Percentiles rank a stretch among this genome's conserved stretches.
Evolutionary conservation across 495 filamentous ascomycete genomes (phyloP).

Genomic region (Neurospora intermedia): DNA sequence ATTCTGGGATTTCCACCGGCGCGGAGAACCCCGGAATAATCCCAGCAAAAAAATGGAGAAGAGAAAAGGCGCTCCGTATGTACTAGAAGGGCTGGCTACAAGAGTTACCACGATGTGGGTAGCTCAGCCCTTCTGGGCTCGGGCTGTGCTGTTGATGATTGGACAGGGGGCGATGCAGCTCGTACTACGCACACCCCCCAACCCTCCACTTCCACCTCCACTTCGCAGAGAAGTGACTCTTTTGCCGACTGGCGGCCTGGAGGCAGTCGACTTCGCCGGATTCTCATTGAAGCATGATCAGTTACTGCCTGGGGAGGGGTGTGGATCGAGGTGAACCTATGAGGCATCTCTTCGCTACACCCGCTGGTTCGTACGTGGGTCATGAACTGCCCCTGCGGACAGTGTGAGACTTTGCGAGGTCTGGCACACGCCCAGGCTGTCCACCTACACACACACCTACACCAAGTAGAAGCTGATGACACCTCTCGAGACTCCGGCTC

Average conservation of each 20-base stretch:
- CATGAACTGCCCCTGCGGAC: not conserved
- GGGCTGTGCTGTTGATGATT: not conserved
- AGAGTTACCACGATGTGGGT: not conserved
- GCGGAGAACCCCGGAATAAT: not conserved
- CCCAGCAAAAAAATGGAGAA: not conserved
- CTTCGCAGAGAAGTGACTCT: not conserved
- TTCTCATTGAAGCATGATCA: not conserved
- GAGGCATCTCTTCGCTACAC: not conserved
- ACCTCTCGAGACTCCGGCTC: not conserved
- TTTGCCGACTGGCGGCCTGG: not conserved
- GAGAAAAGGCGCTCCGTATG: not conserved
- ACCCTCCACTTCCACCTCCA: not conserved
- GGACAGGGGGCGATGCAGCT: not conserved
- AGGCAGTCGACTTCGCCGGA: not conserved
- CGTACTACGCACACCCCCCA: not conserved
- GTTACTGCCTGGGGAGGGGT: not conserved
- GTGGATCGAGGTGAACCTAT: not conserved
- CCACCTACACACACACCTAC: not conserved
- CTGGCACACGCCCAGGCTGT: not conserved
- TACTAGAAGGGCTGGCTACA: not conserved
- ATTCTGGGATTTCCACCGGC: not conserved
- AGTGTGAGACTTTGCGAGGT: not conserved
- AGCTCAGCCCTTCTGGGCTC: constrained; percentile 12
- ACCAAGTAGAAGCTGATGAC: not conserved
- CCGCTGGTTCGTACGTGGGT: not conserved